Conservation (phyloP, 768 basidiomycete genomes). For the Russula earlei region DNA sequence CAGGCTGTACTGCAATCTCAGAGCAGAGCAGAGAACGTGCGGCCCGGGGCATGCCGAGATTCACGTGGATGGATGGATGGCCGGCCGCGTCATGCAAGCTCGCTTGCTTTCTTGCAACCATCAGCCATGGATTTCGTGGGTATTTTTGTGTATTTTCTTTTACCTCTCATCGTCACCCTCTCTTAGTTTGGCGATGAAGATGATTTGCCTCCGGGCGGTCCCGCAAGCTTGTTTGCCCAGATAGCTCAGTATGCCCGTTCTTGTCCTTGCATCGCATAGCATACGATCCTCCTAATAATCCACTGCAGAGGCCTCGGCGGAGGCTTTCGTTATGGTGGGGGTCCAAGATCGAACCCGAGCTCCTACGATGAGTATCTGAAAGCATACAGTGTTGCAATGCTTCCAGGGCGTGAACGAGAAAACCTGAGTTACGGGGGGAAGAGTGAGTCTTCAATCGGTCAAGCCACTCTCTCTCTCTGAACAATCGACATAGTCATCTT, state of each 20-base stretch:
- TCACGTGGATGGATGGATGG: constrained; percentile 15
- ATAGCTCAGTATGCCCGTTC: constrained; percentile 44
- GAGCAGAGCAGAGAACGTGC: neutral
- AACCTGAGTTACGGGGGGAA: constrained; percentile 97
- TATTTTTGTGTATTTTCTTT: neutral
- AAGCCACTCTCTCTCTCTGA: constrained; percentile 8
- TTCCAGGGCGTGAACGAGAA: constrained; percentile 74
- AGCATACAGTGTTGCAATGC: constrained; percentile 93
- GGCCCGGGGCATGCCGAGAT: neutral
- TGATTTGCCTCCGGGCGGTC: constrained; percentile 32
- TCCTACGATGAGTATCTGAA: constrained; percentile 89
- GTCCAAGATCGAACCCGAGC: constrained; percentile 46
- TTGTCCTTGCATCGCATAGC: neutral
- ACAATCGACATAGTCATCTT: constrained; percentile 65
- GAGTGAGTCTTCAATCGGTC: constrained; percentile 48
- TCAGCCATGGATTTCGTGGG: constrained; percentile 10
- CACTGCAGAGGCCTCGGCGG: constrained; percentile 42
- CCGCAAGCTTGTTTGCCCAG: constrained; percentile 56
- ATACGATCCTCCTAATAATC: constrained; percentile 3
- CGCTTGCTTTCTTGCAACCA: neutral
- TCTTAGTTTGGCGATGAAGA: constrained; percentile 16
- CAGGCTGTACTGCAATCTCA: no score
- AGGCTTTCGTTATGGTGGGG: constrained; percentile 37
- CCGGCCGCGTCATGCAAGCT: constrained; percentile 3
- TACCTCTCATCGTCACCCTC: neutral